These are phyloP conservation scores for Chytriomyces sp. DNA, from an alignment of 192 early-diverging fungal genomes.

Conservation along the genomic window DNA sequence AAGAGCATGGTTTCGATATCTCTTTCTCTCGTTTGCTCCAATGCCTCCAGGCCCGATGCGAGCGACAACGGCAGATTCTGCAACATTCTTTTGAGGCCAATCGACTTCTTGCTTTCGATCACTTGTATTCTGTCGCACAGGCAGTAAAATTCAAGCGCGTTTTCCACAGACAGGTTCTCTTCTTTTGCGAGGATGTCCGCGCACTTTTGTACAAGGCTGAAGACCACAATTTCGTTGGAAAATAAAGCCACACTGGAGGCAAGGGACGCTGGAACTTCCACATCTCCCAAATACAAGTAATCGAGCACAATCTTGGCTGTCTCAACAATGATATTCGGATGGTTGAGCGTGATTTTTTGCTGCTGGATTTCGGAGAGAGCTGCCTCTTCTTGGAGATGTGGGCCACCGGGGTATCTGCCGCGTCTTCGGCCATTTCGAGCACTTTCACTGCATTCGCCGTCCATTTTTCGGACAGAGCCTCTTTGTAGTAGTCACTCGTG, in stretches of 20 bases:
- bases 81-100: no score
- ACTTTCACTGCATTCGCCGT: no score
- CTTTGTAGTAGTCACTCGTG: no score
- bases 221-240: not conserved
- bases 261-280: not conserved
- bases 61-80: no score
- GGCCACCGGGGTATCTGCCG: no score
- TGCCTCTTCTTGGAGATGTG: no score
- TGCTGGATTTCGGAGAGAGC: no score
- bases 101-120: not conserved
- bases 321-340: not conserved
- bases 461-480: no score
- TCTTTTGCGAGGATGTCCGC: not conserved
- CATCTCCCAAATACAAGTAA: not conserved
- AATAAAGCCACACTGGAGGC: not conserved
- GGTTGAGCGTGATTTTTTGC: not conserved
- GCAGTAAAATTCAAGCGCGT: not conserved
- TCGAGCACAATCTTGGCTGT: not conserved
- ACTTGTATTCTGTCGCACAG: not conserved
- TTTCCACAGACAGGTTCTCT: not conserved
- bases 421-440: no score
- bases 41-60: no score
- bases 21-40: no score
- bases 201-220: not conserved
- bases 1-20: no score